Evolutionary conservation across 2,329 filamentous ascomycete species (phyloP).

Genomic region (Diatrype stigma): DNA sequence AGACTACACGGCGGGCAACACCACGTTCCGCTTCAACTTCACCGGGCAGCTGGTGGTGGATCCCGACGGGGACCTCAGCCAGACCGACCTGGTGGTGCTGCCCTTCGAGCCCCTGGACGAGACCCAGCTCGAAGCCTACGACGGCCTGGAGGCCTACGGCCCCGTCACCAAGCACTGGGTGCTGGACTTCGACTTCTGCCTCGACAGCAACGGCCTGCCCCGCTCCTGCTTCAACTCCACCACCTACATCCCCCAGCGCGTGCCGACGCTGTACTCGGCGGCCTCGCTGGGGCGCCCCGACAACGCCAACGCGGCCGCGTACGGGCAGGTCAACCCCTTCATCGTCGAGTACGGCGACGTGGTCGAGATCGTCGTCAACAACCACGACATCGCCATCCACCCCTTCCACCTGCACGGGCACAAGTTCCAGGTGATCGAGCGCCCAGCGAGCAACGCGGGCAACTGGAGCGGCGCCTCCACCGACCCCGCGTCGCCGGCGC

Average conservation of each 20-base stretch:
- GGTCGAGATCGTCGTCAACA: constrained; percentile 48
- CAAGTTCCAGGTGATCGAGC: constrained; percentile 50
- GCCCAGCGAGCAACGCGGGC: constrained; percentile 32
- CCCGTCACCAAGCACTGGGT: constrained; percentile 52
- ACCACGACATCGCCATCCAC: constrained; percentile 41
- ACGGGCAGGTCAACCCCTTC: constrained; percentile 40
- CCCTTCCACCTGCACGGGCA: constrained; percentile 53
- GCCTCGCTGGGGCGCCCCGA: constrained; percentile 49
- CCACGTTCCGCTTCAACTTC: constrained; percentile 30
- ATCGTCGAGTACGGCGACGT: constrained; percentile 34
- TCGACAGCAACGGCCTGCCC: constrained; percentile 56
- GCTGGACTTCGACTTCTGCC: constrained; percentile 54
- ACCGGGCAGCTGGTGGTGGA: constrained; percentile 42
- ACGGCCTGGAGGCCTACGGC: constrained; percentile 45
- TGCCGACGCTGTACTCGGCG: constrained; percentile 70
- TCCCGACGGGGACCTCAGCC: constrained; percentile 19
- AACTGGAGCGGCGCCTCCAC: constrained; percentile 28
- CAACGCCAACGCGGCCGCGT: constrained; percentile 38
- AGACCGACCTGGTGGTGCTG: constrained; percentile 28
- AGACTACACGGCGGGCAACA: constrained; percentile 30
- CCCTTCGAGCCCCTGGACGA: constrained; percentile 57
- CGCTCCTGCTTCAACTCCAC: constrained; percentile 62
- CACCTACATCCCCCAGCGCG: constrained; percentile 63
- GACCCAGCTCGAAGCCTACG: constrained; percentile 51
- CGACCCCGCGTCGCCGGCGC: constrained; percentile 19